A percentile compares a stretch with the other conserved stretches of the same genome.
Evolutionary conservation across 768 basidiomycete species (phyloP).

Genomic region (Lentinula aciculospora): DNA sequence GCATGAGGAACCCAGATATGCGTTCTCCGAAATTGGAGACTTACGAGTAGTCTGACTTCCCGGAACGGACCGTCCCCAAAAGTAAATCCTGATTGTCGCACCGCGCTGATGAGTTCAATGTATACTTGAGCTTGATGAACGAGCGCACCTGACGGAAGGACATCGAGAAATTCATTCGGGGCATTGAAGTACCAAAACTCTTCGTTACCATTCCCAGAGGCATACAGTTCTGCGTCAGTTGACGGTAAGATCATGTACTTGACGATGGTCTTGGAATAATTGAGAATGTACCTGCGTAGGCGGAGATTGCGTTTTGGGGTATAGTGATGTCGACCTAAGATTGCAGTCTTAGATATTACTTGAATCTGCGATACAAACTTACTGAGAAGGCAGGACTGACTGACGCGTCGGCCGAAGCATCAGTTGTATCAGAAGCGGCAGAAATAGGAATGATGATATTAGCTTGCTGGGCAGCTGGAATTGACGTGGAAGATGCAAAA

Average conservation of each 20-base stretch:
- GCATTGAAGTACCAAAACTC: slow-evolving; percentile 50
- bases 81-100: slow-evolving; percentile 21
- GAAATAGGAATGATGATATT: slow-evolving; percentile 24
- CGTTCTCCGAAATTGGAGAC: neutral
- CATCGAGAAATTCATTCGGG: slow-evolving; percentile 34
- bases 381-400: slow-evolving; percentile 75
- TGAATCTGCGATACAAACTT: slow-evolving; percentile 7
- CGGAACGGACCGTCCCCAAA: slow-evolving; percentile 41
- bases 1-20: too few relatives aligned
- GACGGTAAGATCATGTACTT: neutral
- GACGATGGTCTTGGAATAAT: slow-evolving; percentile 31
- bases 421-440: slow-evolving; percentile 26
- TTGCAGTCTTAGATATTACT: neutral
- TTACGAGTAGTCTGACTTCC: slow-evolving; percentile 22
- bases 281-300: slow-evolving; percentile 25
- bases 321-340: slow-evolving; percentile 61
- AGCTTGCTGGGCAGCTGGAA: slow-evolving; percentile 56
- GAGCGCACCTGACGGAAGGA: slow-evolving; percentile 26
- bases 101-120: neutral
- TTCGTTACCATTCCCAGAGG: slow-evolving; percentile 52
- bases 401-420: slow-evolving; percentile 63
- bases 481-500: slow-evolving; percentile 47
- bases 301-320: slow-evolving; percentile 61
- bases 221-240: slow-evolving; percentile 53
- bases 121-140: neutral